Conservation (phyloP, 2,329 filamentous ascomycete genomes). For the Tympanopsis confertula region DNA sequence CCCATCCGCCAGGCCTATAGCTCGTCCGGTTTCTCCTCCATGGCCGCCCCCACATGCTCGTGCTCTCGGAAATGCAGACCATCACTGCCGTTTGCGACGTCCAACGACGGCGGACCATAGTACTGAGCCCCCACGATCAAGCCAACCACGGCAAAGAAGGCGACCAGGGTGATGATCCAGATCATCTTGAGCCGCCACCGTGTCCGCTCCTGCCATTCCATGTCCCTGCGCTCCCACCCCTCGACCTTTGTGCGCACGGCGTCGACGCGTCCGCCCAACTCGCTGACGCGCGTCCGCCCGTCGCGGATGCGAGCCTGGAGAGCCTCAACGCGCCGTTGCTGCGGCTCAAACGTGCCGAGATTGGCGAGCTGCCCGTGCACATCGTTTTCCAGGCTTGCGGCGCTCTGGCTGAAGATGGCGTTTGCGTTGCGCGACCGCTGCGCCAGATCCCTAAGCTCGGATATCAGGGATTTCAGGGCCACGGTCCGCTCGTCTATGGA, state of each 20-base stretch:
- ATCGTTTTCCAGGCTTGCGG: conserved; percentile 46
- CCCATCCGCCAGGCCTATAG: no score
- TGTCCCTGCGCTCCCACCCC: conserved; percentile 55
- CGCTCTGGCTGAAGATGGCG: conserved; percentile 45
- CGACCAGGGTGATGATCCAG: conserved; percentile 44
- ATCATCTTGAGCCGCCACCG: conserved; percentile 47
- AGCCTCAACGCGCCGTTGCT: conserved; percentile 49
- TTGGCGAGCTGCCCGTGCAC: conserved; percentile 45
- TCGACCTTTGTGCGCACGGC: conserved; percentile 53
- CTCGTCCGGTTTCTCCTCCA: no score
- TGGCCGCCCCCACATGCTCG: no score
- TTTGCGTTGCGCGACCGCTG: conserved; percentile 45
- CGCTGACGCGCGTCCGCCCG: conserved; percentile 46
- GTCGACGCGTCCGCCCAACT: conserved; percentile 51
- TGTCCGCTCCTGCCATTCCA: conserved; percentile 58
- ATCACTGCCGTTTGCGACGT: no score
- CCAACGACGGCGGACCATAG: no score
- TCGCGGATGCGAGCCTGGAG: conserved; percentile 49
- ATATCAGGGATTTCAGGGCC: conserved; percentile 48
- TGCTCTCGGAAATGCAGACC: no score
- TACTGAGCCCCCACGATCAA: conserved; percentile 14
- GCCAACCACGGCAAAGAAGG: conserved; percentile 34
- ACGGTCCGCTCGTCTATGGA: conserved; percentile 29
- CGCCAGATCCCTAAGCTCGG: conserved; percentile 56
- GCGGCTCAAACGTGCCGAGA: conserved; percentile 51